Conservation (phyloP, 2,329 filamentous ascomycete species). For the Aspergillus phoenicis region DNA sequence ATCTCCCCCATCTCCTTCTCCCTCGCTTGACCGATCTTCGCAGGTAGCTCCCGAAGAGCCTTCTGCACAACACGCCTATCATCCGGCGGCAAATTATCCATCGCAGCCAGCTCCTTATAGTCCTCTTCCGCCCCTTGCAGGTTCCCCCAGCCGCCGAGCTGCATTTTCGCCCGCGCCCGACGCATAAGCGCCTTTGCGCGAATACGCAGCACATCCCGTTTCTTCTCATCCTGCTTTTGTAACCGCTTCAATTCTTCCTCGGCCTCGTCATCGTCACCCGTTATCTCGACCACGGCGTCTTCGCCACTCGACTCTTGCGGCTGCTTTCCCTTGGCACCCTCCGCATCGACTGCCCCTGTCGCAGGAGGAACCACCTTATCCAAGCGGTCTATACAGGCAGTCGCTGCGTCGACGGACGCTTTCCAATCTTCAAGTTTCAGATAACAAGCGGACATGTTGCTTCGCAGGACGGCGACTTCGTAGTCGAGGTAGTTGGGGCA, state of each 20-base stretch:
- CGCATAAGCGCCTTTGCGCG: conserved; percentile 81
- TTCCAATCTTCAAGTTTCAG: conserved; percentile 86
- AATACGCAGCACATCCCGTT: conserved; percentile 72
- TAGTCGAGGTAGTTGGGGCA: conserved; percentile 86
- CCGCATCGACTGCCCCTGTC: conserved; percentile 25
- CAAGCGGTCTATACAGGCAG: conserved; percentile 71
- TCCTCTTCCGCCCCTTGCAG: conserved; percentile 78
- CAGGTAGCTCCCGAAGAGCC: conserved; percentile 68
- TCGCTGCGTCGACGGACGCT: conserved; percentile 73
- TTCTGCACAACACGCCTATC: conserved; percentile 70
- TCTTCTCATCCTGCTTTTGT: conserved; percentile 49
- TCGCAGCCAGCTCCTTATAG: conserved; percentile 68
- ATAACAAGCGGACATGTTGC: conserved; percentile 88
- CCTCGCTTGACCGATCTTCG: conserved; percentile 73
- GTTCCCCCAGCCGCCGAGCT: conserved; percentile 76
- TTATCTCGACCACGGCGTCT: conserved; percentile 52
- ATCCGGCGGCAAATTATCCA: conserved; percentile 61
- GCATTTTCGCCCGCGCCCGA: conserved; percentile 70
- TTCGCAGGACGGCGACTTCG: conserved; percentile 81
- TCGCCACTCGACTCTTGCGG: conserved; percentile 12
- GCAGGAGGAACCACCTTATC: conserved; percentile 59
- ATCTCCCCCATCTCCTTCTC: conserved; percentile 91
- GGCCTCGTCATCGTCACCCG: conserved; percentile 43
- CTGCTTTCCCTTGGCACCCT: conserved; percentile 19
- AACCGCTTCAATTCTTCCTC: conserved; percentile 49